Conservation (phyloP, 2,329 filamentous ascomycete genomes). For the Aspergillus glaucus region DNA sequence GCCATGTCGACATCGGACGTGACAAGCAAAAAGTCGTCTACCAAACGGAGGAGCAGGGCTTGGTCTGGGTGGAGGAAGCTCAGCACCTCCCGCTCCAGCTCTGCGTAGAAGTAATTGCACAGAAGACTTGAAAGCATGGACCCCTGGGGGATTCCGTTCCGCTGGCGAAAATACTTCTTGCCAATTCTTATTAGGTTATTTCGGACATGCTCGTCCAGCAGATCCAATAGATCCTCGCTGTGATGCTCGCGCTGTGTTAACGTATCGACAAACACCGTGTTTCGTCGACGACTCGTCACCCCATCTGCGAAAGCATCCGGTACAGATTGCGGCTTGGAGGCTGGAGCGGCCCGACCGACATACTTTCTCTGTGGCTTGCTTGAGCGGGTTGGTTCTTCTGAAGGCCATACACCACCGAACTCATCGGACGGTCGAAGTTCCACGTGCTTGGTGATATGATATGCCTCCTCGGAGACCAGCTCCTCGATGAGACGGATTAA, state of each 20-base stretch:
- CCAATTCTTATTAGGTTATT: slow-evolving; percentile 83
- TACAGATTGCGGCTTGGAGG: slow-evolving; percentile 41
- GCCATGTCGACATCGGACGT: slow-evolving; percentile 65
- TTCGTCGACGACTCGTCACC: slow-evolving; percentile 43
- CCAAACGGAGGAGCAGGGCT: slow-evolving; percentile 69
- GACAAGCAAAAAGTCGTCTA: slow-evolving; percentile 90
- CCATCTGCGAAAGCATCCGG: slow-evolving; percentile 36
- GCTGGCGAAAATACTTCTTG: slow-evolving; percentile 82
- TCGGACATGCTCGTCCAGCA: slow-evolving; percentile 73
- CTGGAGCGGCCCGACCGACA: slow-evolving; percentile 46
- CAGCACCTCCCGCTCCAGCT: slow-evolving; percentile 67
- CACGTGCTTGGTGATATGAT: slow-evolving; percentile 67
- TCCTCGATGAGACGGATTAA: slow-evolving; percentile 61
- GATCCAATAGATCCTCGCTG: slow-evolving; percentile 56
- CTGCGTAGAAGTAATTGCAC: slow-evolving; percentile 94
- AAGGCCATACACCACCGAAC: slow-evolving; percentile 15
- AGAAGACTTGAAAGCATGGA: slow-evolving; percentile 79
- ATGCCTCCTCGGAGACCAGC: slow-evolving; percentile 54
- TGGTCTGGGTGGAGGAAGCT: slow-evolving; percentile 57
- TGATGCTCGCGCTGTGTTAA: slow-evolving; percentile 53
- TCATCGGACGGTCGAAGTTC: slow-evolving; percentile 55
- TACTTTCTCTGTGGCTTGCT: slow-evolving; percentile 41
- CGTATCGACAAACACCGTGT: slow-evolving; percentile 73
- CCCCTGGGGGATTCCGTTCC: slow-evolving; percentile 83
- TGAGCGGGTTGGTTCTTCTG: slow-evolving; percentile 4